These are phyloP conservation scores for Artemisia annua DNA, from an alignment of 129 eudicot species.

Conservation along the genomic window DNA sequence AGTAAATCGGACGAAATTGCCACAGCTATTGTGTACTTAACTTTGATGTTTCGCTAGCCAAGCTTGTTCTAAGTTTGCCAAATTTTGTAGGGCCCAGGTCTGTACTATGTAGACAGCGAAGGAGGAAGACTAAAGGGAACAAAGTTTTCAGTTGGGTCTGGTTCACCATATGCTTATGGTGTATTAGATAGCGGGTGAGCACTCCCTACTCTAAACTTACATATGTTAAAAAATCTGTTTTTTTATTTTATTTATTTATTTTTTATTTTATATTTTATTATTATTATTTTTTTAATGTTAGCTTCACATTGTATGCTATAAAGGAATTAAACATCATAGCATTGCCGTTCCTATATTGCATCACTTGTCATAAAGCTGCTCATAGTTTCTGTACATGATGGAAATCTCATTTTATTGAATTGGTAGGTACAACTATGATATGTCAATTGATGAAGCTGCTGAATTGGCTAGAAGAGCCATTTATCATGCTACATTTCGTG, in stretches of 20 bases:
- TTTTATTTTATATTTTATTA: no score
- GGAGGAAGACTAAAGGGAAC: slow-evolving; percentile 97
- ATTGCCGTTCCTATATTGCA: background rate
- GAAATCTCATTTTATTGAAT: background rate
- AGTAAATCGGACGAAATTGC: no score
- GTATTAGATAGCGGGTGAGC: slow-evolving; percentile 91
- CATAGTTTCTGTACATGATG: slow-evolving; percentile 9
- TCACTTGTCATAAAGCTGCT: background rate
- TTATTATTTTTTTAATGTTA: no score
- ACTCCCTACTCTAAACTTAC: background rate
- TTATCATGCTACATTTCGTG: slow-evolving; percentile 98
- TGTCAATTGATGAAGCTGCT: slow-evolving; percentile 89
- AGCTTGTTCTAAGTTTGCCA: slow-evolving; percentile 2
- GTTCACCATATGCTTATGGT: slow-evolving; percentile 99
- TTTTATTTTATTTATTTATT: no score
- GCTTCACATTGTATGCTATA: slow-evolving; percentile 3
- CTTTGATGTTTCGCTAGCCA: background rate
- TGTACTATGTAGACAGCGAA: slow-evolving; percentile 97
- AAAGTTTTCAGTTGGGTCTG: slow-evolving; percentile 97
- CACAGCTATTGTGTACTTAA: background rate
- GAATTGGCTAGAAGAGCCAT: slow-evolving; percentile 95
- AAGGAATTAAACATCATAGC: slow-evolving; percentile 7
- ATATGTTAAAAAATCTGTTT: background rate
- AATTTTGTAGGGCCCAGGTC: slow-evolving; percentile 83
- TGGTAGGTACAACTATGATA: slow-evolving; percentile 75